phyloP scores from a whole-genome alignment of 192 early-diverging fungal genomes.

The Umbelopsis vinacea region DNA sequence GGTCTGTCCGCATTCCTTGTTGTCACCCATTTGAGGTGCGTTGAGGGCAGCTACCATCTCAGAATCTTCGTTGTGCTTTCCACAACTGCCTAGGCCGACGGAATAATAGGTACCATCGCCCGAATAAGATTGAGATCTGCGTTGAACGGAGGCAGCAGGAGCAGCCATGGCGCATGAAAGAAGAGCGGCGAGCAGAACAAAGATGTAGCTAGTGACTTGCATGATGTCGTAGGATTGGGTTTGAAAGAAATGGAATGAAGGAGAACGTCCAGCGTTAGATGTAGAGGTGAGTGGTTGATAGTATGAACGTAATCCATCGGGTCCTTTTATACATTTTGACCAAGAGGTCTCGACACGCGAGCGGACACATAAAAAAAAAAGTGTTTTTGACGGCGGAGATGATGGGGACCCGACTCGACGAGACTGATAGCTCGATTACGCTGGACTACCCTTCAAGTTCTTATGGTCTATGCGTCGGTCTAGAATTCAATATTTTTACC shows the following conservation, averaged over 20 bases:
- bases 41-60: slow-evolving; percentile 40
- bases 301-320: not conserved
- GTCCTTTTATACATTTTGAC: not conserved
- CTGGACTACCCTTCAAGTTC: not conserved
- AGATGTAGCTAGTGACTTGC: not conserved
- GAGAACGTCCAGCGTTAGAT: slow-evolving; percentile 12
- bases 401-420: not conserved
- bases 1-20: slow-evolving; percentile 28
- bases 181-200: not conserved
- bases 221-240: not conserved
- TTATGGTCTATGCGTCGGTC: not conserved
- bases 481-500: not conserved
- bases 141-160: not conserved
- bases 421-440: no score
- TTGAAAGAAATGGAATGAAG: not conserved
- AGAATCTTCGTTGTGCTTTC: not conserved
- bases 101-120: slow-evolving; percentile 35
- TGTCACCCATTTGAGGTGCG: slow-evolving; percentile 32
- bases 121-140: not conserved
- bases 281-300: not conserved
- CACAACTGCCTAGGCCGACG: slow-evolving; percentile 33
- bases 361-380: slow-evolving; percentile 2
- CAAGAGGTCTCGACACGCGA: slow-evolving; percentile 4
- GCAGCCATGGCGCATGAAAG: slow-evolving; percentile 8
- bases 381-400: not conserved